Conservation (phyloP, 1,284 basidiomycete species). For the Malassezia furfur region DNA sequence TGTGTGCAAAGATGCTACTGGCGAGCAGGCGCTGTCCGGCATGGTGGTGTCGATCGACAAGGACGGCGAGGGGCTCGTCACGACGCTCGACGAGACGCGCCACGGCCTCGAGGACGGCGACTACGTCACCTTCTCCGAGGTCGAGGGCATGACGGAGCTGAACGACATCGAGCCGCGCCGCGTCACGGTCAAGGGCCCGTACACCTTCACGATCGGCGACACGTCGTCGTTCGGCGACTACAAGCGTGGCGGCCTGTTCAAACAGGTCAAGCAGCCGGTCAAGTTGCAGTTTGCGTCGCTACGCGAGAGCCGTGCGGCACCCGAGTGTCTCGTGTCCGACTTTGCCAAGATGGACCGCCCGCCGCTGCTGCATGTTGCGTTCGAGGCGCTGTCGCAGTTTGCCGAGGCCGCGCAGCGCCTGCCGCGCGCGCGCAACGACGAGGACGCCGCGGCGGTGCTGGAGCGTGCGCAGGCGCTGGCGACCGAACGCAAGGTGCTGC, state of each 20-base stretch:
- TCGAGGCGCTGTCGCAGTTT: slow-evolving; percentile 86
- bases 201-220: slow-evolving; percentile 48
- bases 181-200: slow-evolving; percentile 70
- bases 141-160: slow-evolving; percentile 86
- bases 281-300: slow-evolving; percentile 74
- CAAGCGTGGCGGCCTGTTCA: slow-evolving; percentile 84
- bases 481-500: slow-evolving; percentile 55
- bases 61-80: slow-evolving; percentile 75
- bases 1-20: slow-evolving; percentile 86
- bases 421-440: slow-evolving; percentile 71
- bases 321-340: slow-evolving; percentile 89
- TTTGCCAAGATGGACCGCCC: slow-evolving; percentile 97
- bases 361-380: slow-evolving; percentile 78
- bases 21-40: slow-evolving; percentile 82
- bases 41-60: slow-evolving; percentile 71
- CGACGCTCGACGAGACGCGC: slow-evolving; percentile 90
- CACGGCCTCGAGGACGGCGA: slow-evolving; percentile 97
- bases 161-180: slow-evolving; percentile 86
- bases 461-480: slow-evolving; percentile 66
- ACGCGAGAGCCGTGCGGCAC: slow-evolving; percentile 68
- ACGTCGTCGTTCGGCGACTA: slow-evolving; percentile 57
- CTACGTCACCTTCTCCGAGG: slow-evolving; percentile 93
- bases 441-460: slow-evolving; percentile 68
- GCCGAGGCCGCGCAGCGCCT: slow-evolving; percentile 60
- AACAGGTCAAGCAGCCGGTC: slow-evolving; percentile 99